Percentiles rank a stretch among this genome's conserved stretches.
Conservation (phyloP, 176 grass and related monocot species). For the Phoenix dactylifera region DNA sequence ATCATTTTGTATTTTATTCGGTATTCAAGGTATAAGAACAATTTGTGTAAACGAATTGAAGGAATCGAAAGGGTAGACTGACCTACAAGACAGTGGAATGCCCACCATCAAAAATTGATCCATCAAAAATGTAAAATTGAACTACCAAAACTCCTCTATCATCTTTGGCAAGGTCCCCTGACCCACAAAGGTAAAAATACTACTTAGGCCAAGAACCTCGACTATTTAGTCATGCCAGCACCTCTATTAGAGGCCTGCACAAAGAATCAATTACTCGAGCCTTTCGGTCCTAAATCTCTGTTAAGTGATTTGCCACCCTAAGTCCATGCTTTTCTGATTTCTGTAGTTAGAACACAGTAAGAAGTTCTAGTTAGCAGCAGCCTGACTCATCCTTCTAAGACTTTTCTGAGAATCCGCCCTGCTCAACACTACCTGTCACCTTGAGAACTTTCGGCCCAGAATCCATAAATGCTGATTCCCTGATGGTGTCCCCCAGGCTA, state of each 20-base stretch:
- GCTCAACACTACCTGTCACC: conserved; percentile 2
- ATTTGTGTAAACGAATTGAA: conserved; percentile 44
- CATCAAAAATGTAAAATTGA: too few relatives aligned
- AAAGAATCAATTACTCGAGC: conserved; percentile 33
- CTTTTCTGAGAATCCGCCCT: conserved; percentile 1
- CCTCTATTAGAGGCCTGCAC: conserved; percentile 30
- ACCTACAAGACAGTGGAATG: conserved; percentile 34
- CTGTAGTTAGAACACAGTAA: conserved; percentile 44
- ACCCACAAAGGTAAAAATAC: neutral
- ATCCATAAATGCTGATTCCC: too few relatives aligned
- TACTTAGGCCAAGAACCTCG: conserved; percentile 17
- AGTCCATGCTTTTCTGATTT: conserved; percentile 11
- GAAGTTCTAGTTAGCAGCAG: conserved; percentile 36
- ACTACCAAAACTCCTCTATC: conserved; percentile 2
- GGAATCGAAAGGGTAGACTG: conserved; percentile 39
- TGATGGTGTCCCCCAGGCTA: too few relatives aligned
- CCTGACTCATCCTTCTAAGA: conserved; percentile 5
- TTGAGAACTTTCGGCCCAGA: too few relatives aligned
- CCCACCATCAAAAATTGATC: conserved; percentile 22
- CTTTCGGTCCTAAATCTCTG: conserved; percentile 15
- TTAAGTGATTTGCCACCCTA: neutral
- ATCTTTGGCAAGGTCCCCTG: conserved; percentile 21
- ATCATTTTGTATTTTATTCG: too few relatives aligned
- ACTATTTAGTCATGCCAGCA: conserved; percentile 26
- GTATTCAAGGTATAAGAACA: conserved; percentile 2